These are phyloP conservation scores for Leishmania guyanensis DNA, from an alignment of 208 protist species.

Conservation along the genomic window DNA sequence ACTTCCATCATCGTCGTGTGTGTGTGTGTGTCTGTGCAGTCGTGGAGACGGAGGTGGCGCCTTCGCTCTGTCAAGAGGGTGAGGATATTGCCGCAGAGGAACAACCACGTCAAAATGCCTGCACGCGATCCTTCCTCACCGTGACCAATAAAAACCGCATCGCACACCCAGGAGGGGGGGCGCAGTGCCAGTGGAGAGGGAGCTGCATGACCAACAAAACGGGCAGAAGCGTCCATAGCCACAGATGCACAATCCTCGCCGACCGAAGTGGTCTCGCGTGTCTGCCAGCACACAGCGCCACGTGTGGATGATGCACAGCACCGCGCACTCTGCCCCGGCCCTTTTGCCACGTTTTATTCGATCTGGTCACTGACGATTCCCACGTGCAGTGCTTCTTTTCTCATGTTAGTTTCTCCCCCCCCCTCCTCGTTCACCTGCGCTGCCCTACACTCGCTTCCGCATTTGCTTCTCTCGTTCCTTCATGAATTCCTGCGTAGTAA, in stretches of 20 bases:
- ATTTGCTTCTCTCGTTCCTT: background rate
- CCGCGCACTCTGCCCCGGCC: background rate
- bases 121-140: too few relatives aligned
- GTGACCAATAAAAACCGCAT: too few relatives aligned
- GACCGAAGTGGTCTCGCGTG: background rate
- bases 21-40: background rate
- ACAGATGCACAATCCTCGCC: background rate
- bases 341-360: background rate
- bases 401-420: background rate
- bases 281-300: background rate
- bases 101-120: too few relatives aligned
- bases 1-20: background rate
- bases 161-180: too few relatives aligned
- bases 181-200: background rate
- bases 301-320: background rate
- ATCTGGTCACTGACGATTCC: background rate
- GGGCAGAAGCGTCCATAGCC: background rate
- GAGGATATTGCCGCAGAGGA: background rate
- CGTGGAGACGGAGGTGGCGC: background rate
- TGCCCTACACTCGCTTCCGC: background rate
- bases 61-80: background rate
- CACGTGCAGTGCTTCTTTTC: too few relatives aligned
- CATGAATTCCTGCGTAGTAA: background rate
- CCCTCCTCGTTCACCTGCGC: background rate
- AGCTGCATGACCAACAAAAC: background rate